These are phyloP conservation scores for Botrytis paeoniae DNA, from an alignment of 2,329 filamentous ascomycete species.

Conservation along the genomic window DNA sequence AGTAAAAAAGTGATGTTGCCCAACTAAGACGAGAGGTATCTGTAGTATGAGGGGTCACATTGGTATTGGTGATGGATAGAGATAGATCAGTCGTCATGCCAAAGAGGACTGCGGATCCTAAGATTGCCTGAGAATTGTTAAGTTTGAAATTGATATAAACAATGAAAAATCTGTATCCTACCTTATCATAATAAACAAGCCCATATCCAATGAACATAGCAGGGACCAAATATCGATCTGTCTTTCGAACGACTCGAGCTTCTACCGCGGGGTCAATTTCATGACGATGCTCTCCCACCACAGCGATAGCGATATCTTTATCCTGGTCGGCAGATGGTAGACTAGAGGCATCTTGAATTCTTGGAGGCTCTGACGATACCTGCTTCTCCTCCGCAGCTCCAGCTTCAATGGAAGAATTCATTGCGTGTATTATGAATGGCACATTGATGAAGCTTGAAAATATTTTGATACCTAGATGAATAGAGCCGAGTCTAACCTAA, in stretches of 20 bases:
- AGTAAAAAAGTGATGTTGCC: slow-evolving; percentile 79
- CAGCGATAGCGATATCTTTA: slow-evolving; percentile 33
- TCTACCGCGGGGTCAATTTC: slow-evolving; percentile 50
- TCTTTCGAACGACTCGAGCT: slow-evolving; percentile 60
- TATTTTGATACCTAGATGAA: not conserved
- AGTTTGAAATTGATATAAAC: not conserved
- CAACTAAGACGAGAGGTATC: slow-evolving; percentile 69
- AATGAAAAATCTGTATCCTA: slow-evolving; percentile 31
- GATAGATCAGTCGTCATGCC: slow-evolving; percentile 70
- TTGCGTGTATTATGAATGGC: not conserved
- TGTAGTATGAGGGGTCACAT: slow-evolving; percentile 50
- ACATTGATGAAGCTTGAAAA: not conserved
- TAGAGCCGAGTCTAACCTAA: not conserved
- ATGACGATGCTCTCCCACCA: slow-evolving; percentile 34
- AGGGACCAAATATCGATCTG: slow-evolving; percentile 65
- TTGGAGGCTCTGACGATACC: not conserved
- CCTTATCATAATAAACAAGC: slow-evolving; percentile 69
- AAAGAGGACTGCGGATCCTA: slow-evolving; percentile 70
- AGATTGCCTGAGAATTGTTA: slow-evolving; percentile 54
- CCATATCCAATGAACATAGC: slow-evolving; percentile 65
- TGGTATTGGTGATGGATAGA: slow-evolving; percentile 53
- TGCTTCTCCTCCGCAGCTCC: not conserved
- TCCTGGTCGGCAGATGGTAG: slow-evolving; percentile 21
- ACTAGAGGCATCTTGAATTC: not conserved
- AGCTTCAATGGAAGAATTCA: not conserved